phyloP scores from a whole-genome alignment of 768 basidiomycete genomes.

The Suillus alpinus region DNA sequence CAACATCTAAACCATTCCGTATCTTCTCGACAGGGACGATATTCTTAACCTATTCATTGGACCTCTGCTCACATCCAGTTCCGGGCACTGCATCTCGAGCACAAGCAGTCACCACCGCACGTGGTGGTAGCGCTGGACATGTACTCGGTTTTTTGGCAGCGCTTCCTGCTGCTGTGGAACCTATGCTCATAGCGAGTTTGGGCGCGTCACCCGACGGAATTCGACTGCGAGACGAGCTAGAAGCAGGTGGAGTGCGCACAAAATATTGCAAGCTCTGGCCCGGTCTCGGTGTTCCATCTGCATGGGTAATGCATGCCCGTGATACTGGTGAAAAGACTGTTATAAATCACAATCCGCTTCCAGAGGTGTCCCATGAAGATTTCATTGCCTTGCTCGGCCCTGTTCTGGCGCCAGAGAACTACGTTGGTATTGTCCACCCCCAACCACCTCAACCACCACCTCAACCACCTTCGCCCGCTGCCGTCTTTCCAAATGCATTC shows the following conservation, averaged over 20 bases:
- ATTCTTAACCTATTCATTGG: conserved; percentile 73
- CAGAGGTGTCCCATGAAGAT: conserved; percentile 84
- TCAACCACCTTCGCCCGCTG: conserved; percentile 26
- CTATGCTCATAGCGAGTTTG: conserved; percentile 71
- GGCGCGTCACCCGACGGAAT: conserved; percentile 70
- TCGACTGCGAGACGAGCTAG: conserved; percentile 61
- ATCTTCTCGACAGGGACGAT: conserved; percentile 80
- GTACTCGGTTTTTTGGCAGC: conserved; percentile 62
- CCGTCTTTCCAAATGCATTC: conserved; percentile 23
- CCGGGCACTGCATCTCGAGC: conserved; percentile 63
- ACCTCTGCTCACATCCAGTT: conserved; percentile 55
- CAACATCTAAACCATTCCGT: conserved; percentile 46
- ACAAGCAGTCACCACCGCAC: conserved; percentile 60
- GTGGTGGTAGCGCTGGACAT: conserved; percentile 73
- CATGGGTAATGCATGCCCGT: conserved; percentile 81
- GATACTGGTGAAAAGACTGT: conserved; percentile 62
- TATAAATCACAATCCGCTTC: conserved; percentile 85
- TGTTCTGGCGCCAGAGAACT: conserved; percentile 81
- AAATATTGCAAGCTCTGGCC: conserved; percentile 74
- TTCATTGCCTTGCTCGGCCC: conserved; percentile 79
- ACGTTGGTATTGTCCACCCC: conserved; percentile 30
- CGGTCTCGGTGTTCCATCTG: conserved; percentile 69
- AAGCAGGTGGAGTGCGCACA: conserved; percentile 64
- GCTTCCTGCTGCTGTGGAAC: conserved; percentile 27
- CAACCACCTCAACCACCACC: conserved; percentile 18